Evolutionary conservation across 768 basidiomycete genomes (phyloP).

Genomic region (Leucogyrophana mollusca): DNA sequence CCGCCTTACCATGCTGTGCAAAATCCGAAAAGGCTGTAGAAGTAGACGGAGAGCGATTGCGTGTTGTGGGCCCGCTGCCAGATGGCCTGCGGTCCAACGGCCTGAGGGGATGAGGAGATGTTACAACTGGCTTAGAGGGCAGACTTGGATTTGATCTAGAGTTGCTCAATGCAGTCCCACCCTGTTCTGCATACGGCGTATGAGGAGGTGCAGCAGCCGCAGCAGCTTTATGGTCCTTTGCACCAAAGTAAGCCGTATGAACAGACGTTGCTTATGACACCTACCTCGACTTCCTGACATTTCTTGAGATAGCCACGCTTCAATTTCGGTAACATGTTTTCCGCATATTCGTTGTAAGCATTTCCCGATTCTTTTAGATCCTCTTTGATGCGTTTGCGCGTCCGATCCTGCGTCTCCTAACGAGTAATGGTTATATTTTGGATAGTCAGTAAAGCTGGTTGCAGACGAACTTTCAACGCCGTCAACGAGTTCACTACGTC

Average conservation of each 20-base stretch:
- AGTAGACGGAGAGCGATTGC: conserved; percentile 80
- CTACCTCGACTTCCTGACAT: conserved; percentile 84
- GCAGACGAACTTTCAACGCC: conserved; percentile 54
- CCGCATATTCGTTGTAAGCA: conserved; percentile 81
- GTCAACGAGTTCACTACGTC: conserved; percentile 76
- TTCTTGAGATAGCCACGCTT: conserved; percentile 81
- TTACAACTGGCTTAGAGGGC: conserved; percentile 52
- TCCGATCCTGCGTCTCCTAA: conserved; percentile 88
- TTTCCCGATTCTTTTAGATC: conserved; percentile 78
- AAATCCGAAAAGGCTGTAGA: conserved; percentile 83
- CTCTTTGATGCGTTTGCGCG: conserved; percentile 89
- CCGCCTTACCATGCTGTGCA: conserved; percentile 68
- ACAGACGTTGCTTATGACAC: no score
- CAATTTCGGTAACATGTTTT: conserved; percentile 74
- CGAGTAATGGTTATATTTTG: not conserved
- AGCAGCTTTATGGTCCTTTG: conserved; percentile 67
- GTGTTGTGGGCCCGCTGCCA: conserved; percentile 46
- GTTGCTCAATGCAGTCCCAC: conserved; percentile 28
- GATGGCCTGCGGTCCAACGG: conserved; percentile 77
- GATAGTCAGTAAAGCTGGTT: not conserved
- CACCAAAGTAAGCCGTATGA: no score
- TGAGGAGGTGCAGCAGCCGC: conserved; percentile 34
- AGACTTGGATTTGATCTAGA: conserved; percentile 46
- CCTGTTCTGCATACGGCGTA: conserved; percentile 32
- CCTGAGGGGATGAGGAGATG: conserved; percentile 71